phyloP scores from a whole-genome alignment of 202 grass and related monocot species.

The Panicum hallii region DNA sequence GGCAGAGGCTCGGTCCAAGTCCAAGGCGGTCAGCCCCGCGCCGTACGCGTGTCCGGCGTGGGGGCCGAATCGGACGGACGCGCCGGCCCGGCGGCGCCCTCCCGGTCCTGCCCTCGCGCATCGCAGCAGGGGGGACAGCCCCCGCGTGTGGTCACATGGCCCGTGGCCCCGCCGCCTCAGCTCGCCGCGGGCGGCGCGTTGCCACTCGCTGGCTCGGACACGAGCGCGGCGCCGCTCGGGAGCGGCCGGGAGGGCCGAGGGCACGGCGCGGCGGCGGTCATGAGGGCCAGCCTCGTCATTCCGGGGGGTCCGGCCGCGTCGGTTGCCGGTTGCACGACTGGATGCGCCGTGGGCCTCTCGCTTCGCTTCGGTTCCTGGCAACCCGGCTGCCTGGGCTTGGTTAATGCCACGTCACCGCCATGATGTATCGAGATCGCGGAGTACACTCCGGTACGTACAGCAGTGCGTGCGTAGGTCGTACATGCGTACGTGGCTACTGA shows the following conservation, averaged over 20 bases:
- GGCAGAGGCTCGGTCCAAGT: too few species aligned
- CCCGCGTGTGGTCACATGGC: conserved; percentile 48
- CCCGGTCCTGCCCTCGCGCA: background rate
- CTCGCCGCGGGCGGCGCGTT: background rate
- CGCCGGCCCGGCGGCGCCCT: background rate
- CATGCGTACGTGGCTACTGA: background rate
- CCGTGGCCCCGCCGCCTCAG: background rate
- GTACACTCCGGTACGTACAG: too few species aligned
- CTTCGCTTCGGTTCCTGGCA: background rate
- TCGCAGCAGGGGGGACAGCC: conserved; percentile 9
- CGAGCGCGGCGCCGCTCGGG: background rate
- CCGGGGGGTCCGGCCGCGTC: background rate
- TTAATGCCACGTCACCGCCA: background rate
- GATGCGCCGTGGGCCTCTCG: background rate
- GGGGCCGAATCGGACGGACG: background rate
- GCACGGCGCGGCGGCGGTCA: conserved; percentile 1
- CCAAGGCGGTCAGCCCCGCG: background rate
- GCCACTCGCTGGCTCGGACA: background rate
- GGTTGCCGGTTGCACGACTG: background rate
- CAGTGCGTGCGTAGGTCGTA: too few species aligned
- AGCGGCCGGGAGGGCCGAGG: too few species aligned
- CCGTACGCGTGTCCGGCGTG: background rate
- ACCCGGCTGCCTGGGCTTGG: background rate
- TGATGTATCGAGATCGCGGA: background rate
- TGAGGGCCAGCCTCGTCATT: conserved; percentile 1